phyloP scores from a whole-genome alignment of 805 yeast species.

The Jamesozyma hellenica region DNA sequence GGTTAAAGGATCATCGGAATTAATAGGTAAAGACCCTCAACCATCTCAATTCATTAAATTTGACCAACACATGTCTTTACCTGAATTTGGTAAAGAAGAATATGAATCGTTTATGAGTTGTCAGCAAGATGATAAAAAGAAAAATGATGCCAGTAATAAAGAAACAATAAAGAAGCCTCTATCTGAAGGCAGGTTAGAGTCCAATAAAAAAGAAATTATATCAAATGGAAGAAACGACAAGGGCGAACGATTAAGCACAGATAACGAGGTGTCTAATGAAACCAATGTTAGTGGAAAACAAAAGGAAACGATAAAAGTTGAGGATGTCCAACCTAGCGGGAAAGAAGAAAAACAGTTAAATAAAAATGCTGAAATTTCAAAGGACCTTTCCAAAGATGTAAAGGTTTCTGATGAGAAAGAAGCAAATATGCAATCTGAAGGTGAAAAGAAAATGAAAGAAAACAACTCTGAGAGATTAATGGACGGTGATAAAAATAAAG shows the following conservation, averaged over 20 bases:
- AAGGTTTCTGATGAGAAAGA: conserved; percentile 5
- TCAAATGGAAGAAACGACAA: too few relatives aligned
- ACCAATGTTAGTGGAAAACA: too few relatives aligned
- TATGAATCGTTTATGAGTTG: conserved; percentile 39
- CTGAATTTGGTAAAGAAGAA: conserved; percentile 54
- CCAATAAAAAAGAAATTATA: conserved; percentile 1
- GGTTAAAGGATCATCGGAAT: conserved; percentile 64
- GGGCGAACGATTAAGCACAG: too few relatives aligned
- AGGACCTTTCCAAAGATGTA: too few relatives aligned
- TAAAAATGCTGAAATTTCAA: conserved; percentile 2
- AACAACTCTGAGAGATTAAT: conserved; percentile 9
- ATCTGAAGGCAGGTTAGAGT: too few relatives aligned
- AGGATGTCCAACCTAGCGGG: too few relatives aligned
- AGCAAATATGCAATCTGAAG: background rate
- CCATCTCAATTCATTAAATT: conserved; percentile 61
- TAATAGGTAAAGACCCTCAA: conserved; percentile 23
- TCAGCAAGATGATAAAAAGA: background rate
- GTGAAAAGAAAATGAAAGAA: background rate
- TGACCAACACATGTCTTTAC: conserved; percentile 59
- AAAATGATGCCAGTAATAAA: conserved; percentile 27
- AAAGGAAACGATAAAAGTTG: too few relatives aligned
- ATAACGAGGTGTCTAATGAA: too few relatives aligned
- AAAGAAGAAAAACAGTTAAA: conserved; percentile 4
- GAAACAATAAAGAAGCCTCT: conserved; percentile 1
- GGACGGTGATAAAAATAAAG: conserved; percentile 18